These are phyloP conservation scores for Panaeolus cyanescens DNA, from an alignment of 768 basidiomycete genomes.

Conservation along the genomic window DNA sequence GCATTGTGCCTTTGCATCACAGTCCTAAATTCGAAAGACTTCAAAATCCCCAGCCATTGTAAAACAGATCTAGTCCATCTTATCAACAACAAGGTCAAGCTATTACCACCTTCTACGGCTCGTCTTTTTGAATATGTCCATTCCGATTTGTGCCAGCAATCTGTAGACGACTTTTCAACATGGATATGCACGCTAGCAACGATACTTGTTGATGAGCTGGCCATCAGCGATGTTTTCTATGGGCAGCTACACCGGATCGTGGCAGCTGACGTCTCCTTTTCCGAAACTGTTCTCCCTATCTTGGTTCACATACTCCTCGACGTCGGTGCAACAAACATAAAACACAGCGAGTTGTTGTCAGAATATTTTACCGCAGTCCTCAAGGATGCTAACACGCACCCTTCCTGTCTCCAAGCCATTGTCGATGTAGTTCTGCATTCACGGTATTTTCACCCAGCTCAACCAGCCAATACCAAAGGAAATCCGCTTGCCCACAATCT, in stretches of 20 bases:
- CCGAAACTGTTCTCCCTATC: conserved; percentile 70
- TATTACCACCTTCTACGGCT: conserved; percentile 29
- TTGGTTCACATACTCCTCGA: conserved; percentile 72
- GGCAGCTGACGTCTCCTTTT: conserved; percentile 53
- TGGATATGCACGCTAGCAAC: conserved; percentile 68
- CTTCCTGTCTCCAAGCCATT: conserved; percentile 55
- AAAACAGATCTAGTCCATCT: conserved; percentile 51
- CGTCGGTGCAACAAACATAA: conserved; percentile 19
- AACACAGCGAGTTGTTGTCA: conserved; percentile 38
- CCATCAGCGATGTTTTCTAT: conserved; percentile 60
- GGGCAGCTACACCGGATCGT: conserved; percentile 66
- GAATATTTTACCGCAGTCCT: conserved; percentile 64
- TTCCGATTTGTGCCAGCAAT: conserved; percentile 33
- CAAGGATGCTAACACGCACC: conserved; percentile 32
- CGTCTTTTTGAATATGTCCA: conserved; percentile 40
- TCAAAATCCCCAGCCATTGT: conserved; percentile 37
- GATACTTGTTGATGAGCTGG: conserved; percentile 61
- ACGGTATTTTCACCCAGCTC: conserved; percentile 61
- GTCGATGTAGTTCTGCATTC: conserved; percentile 82
- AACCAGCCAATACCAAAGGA: no score
- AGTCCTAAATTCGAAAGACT: conserved; percentile 33
- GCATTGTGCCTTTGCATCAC: conserved; percentile 65
- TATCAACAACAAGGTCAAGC: conserved; percentile 40
- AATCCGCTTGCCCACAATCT: conserved; percentile 59
- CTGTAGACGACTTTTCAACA: conserved; percentile 48